Conservation (phyloP, 2,329 filamentous ascomycete species). For the Phialocephala subalpina region DNA sequence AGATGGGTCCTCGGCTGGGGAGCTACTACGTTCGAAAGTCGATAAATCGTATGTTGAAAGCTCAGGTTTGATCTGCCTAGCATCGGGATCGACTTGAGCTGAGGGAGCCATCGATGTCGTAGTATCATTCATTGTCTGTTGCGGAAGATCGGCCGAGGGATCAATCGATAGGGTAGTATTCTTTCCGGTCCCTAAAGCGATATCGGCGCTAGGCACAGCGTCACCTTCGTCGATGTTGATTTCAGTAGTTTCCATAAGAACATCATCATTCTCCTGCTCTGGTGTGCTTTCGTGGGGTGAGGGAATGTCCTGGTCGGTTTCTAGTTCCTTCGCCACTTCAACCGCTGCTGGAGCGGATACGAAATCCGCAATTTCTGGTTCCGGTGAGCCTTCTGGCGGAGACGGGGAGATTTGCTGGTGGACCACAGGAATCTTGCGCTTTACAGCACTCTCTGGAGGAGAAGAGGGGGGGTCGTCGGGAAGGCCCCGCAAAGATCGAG, state of each 20-base stretch:
- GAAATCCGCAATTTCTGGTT: conserved; percentile 2
- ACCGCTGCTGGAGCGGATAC: no score
- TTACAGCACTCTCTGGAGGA: conserved; percentile 60
- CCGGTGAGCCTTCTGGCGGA: conserved; percentile 29
- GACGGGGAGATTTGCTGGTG: conserved; percentile 39
- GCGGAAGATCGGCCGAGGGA: neutral
- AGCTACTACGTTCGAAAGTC: conserved; percentile 12
- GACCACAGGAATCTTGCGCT: conserved; percentile 56
- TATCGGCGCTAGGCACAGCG: neutral
- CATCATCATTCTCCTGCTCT: neutral
- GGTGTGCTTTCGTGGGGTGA: neutral
- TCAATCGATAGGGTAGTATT: neutral
- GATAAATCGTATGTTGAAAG: conserved; percentile 33
- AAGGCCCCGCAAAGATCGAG: conserved; percentile 56
- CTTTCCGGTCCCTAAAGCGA: neutral
- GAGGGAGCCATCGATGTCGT: conserved; percentile 28
- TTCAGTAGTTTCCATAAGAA: neutral
- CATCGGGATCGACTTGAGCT: conserved; percentile 35
- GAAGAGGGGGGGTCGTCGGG: conserved; percentile 64
- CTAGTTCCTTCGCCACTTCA: neutral
- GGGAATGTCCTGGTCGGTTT: neutral
- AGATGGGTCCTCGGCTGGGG: conserved; percentile 22
- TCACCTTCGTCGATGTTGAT: neutral
- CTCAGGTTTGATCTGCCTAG: conserved; percentile 20
- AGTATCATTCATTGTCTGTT: neutral